Percentiles rank a stretch among this genome's conserved stretches.
Conservation (phyloP, 768 basidiomycete genomes). For the Boletus bicolor region DNA sequence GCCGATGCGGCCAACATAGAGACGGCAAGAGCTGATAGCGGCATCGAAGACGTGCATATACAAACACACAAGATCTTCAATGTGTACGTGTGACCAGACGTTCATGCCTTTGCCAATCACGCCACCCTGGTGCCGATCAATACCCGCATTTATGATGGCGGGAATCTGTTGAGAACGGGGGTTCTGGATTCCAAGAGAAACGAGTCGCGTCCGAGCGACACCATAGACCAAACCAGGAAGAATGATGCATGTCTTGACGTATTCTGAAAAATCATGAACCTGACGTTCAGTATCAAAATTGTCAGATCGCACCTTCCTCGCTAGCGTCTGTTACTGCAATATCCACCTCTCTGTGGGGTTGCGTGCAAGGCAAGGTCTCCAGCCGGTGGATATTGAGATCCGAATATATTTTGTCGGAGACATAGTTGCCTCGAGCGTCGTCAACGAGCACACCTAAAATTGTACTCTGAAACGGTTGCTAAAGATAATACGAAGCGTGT, state of each 20-base stretch:
- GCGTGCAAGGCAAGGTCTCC: slow-evolving; percentile 42
- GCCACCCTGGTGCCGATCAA: slow-evolving; percentile 49
- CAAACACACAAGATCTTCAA: slow-evolving; percentile 45
- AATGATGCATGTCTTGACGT: slow-evolving; percentile 49
- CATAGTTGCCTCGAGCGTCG: slow-evolving; percentile 38
- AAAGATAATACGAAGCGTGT: neutral
- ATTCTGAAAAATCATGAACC: slow-evolving; percentile 37
- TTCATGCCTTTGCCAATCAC: slow-evolving; percentile 57
- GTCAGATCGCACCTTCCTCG: slow-evolving; percentile 36
- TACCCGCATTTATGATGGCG: slow-evolving; percentile 39
- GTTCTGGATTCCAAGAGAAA: slow-evolving; percentile 52
- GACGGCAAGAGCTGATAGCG: slow-evolving; percentile 13
- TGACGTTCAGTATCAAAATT: neutral
- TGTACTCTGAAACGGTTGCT: neutral
- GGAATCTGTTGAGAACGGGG: slow-evolving; percentile 53
- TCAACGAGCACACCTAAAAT: slow-evolving; percentile 21
- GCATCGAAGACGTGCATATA: slow-evolving; percentile 45
- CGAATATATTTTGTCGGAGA: slow-evolving; percentile 41
- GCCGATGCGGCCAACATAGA: slow-evolving; percentile 38
- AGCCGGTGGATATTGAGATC: slow-evolving; percentile 47
- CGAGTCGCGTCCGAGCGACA: slow-evolving; percentile 44
- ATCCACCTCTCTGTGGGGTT: slow-evolving; percentile 51
- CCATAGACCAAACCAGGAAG: slow-evolving; percentile 59
- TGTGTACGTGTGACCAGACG: slow-evolving; percentile 58
- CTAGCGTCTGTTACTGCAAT: slow-evolving; percentile 45